These are phyloP conservation scores for Globisporangium recalcitrans DNA, from an alignment of 352 stramenopile genomes.

Conservation along the genomic window DNA sequence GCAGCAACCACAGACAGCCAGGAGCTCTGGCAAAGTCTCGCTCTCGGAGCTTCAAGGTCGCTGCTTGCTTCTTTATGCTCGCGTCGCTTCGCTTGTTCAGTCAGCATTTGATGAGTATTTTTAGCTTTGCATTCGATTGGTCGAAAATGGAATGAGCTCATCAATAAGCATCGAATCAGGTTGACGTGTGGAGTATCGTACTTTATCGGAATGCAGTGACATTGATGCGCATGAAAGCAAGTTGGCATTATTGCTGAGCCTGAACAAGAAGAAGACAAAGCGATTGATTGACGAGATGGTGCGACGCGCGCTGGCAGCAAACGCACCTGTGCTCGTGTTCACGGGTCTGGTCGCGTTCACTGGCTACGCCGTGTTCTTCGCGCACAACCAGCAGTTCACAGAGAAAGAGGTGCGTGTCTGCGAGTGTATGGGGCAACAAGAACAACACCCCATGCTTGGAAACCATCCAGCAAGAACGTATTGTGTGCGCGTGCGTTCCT, in stretches of 20 bases:
- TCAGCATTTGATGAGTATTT: background rate
- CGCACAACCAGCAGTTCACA: constrained; percentile 66
- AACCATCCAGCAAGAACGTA: background rate
- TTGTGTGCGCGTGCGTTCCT: too few relatives aligned
- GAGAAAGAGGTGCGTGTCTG: constrained; percentile 58
- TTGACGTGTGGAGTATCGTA: too few relatives aligned
- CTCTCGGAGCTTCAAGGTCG: background rate
- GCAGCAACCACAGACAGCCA: background rate
- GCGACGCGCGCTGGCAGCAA: constrained; percentile 24
- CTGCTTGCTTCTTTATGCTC: background rate
- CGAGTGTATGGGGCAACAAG: background rate
- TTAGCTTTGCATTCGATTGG: constrained; percentile 8
- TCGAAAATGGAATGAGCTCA: constrained; percentile 6
- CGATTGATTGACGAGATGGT: constrained; percentile 5
- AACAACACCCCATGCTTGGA: background rate
- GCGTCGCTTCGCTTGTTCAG: constrained; percentile 4
- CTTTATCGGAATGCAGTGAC: constrained; percentile 1
- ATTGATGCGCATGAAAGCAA: constrained; percentile 5
- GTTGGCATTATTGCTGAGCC: background rate
- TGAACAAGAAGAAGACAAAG: background rate
- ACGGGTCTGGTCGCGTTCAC: constrained; percentile 33
- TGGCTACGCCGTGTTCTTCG: constrained; percentile 65
- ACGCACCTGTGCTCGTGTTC: constrained; percentile 48
- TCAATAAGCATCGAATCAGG: background rate
- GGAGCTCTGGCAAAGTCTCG: background rate